phyloP scores from a whole-genome alignment of 2,329 filamentous ascomycete species.

The Nigrospora oryzae region DNA sequence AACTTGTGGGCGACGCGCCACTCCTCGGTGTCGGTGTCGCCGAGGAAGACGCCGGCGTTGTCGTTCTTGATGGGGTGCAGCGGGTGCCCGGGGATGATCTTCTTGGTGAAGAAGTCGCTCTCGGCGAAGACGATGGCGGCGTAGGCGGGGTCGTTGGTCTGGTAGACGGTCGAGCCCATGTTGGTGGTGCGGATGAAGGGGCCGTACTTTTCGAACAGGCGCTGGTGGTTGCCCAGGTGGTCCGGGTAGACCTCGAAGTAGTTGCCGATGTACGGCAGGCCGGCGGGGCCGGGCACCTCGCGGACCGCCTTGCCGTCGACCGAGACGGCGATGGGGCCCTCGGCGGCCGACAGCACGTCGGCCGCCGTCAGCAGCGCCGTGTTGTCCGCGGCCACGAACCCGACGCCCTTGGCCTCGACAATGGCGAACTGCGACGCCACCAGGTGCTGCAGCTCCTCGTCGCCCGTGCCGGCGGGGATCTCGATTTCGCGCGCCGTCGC shows the following conservation, averaged over 20 bases:
- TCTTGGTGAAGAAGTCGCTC: slow-evolving; percentile 44
- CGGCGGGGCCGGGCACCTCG: slow-evolving; percentile 39
- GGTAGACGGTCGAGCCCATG: slow-evolving; percentile 39
- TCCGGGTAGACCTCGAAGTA: slow-evolving; percentile 48
- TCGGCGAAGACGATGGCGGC: slow-evolving; percentile 37
- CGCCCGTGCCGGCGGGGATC: slow-evolving; percentile 22
- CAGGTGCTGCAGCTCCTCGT: slow-evolving; percentile 27
- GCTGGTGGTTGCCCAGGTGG: slow-evolving; percentile 47
- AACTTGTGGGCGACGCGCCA: slow-evolving; percentile 52
- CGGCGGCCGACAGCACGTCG: slow-evolving; percentile 22
- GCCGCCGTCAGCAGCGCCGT: slow-evolving; percentile 20
- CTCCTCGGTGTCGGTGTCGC: slow-evolving; percentile 41
- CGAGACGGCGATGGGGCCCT: slow-evolving; percentile 29
- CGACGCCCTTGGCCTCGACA: slow-evolving; percentile 31
- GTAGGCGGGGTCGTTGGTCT: slow-evolving; percentile 40
- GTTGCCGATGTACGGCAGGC: slow-evolving; percentile 41
- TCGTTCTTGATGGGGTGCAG: slow-evolving; percentile 31
- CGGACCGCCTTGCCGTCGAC: slow-evolving; percentile 41
- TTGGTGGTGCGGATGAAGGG: slow-evolving; percentile 42
- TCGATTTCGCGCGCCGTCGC: slow-evolving; percentile 27
- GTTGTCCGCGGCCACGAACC: slow-evolving; percentile 21
- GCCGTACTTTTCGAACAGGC: slow-evolving; percentile 44
- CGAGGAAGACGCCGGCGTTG: slow-evolving; percentile 33
- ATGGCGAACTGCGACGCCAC: slow-evolving; percentile 33
- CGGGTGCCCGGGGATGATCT: slow-evolving; percentile 40